Percentiles rank a stretch among this genome's conserved stretches.
Conservation (phyloP, 2,329 filamentous ascomycete genomes). For the Pseudopyricularia cyperi region DNA sequence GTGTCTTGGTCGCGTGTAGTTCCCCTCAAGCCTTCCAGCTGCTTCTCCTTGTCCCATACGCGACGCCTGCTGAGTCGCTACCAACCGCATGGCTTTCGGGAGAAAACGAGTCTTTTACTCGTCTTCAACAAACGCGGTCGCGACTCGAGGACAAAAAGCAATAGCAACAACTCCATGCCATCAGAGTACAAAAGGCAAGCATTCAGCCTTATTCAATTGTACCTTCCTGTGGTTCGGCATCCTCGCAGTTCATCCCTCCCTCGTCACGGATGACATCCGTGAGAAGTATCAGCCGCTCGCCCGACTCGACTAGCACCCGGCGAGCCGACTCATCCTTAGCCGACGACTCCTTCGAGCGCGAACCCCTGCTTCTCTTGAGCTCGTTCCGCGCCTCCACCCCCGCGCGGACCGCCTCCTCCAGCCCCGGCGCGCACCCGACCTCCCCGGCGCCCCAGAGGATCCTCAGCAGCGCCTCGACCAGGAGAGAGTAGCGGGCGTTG, state of each 20-base stretch:
- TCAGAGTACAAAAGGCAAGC: background rate
- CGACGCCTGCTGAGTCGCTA: background rate
- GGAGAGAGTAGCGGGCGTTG: slow-evolving; percentile 59
- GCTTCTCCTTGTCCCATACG: too few relatives aligned
- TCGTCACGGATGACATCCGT: slow-evolving; percentile 19
- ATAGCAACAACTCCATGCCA: background rate
- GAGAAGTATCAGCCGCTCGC: slow-evolving; percentile 26
- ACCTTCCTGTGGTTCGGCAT: background rate
- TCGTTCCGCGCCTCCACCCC: slow-evolving; percentile 35
- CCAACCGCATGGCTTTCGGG: too few relatives aligned
- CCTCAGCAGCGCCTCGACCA: slow-evolving; percentile 53
- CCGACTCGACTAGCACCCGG: slow-evolving; percentile 29
- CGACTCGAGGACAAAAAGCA: background rate
- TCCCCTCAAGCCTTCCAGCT: too few relatives aligned
- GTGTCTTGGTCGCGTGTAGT: too few relatives aligned
- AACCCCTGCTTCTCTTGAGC: slow-evolving; percentile 20
- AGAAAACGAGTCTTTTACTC: background rate
- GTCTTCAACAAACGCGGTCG: too few relatives aligned
- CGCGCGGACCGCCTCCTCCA: slow-evolving; percentile 26
- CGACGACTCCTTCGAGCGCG: slow-evolving; percentile 21
- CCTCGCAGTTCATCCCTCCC: background rate
- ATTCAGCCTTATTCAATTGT: background rate
- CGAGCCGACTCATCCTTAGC: slow-evolving; percentile 21
- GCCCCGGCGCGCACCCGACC: slow-evolving; percentile 18
- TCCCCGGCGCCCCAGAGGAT: slow-evolving; percentile 27